Conservation (phyloP, 2,329 filamentous ascomycete species). For the Microcera coccophila region DNA sequence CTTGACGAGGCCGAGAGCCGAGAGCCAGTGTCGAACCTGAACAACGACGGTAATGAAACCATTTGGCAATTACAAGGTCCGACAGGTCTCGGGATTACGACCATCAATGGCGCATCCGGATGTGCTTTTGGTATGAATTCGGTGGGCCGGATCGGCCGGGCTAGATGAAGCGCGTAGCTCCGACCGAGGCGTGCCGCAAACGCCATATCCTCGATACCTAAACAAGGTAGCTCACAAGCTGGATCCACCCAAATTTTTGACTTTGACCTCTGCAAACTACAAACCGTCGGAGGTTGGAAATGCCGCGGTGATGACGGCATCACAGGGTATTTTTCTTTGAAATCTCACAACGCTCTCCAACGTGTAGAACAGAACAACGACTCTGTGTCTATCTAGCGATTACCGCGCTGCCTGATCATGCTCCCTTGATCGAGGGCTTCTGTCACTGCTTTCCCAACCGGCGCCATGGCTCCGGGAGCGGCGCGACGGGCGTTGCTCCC, state of each 20-base stretch:
- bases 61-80: too few species aligned
- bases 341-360: conserved; percentile 10
- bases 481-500: conserved; percentile 49
- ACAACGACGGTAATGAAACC: too few species aligned
- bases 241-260: conserved; percentile 21
- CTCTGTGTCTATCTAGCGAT: conserved; percentile 10
- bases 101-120: too few species aligned
- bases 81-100: too few species aligned
- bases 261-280: conserved; percentile 22
- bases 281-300: conserved; percentile 28
- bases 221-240: conserved; percentile 3
- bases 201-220: too few species aligned
- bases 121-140: conserved; percentile 2
- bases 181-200: conserved; percentile 12
- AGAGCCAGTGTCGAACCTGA: too few species aligned
- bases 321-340: conserved; percentile 22
- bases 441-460: conserved; percentile 24
- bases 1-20: too few species aligned
- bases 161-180: conserved; percentile 18
- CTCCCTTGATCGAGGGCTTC: conserved; percentile 20
- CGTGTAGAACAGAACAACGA: conserved; percentile 5
- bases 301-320: conserved; percentile 36
- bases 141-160: conserved; percentile 19
- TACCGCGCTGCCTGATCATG: conserved; percentile 28
- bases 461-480: conserved; percentile 48